These are phyloP conservation scores for Symbiotaphrina buchneri DNA, from an alignment of 495 filamentous ascomycete species.

Conservation along the genomic window DNA sequence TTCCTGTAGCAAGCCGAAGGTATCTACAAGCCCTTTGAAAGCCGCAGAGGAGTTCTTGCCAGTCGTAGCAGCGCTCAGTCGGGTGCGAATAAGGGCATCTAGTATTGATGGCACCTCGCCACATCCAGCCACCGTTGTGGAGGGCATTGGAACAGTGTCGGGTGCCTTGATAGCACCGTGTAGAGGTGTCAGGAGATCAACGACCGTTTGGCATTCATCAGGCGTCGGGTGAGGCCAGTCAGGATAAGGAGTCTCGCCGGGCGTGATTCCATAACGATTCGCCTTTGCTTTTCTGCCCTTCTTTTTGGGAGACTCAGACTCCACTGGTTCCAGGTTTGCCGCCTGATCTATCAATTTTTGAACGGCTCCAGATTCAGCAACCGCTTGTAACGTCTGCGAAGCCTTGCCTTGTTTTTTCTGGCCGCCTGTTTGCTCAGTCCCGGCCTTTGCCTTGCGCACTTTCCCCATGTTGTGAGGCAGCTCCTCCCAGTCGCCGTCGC, in stretches of 20 bases:
- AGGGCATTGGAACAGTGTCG: slow-evolving; percentile 45
- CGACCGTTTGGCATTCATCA: slow-evolving; percentile 55
- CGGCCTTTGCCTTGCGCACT: no score
- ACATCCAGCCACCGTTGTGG: slow-evolving; percentile 64
- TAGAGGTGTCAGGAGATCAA: slow-evolving; percentile 34
- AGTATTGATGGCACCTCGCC: slow-evolving; percentile 86
- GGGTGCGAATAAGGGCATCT: slow-evolving; percentile 67
- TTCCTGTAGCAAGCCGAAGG: slow-evolving; percentile 39
- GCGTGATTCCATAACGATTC: slow-evolving; percentile 5
- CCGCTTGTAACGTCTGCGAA: no score
- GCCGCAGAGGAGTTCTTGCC: slow-evolving; percentile 41
- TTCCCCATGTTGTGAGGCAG: no score
- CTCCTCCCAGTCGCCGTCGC: no score
- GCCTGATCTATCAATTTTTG: no score
- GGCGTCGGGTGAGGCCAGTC: slow-evolving; percentile 41
- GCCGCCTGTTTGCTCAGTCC: no score
- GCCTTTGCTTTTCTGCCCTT: slow-evolving; percentile 3
- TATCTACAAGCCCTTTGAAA: slow-evolving; percentile 43
- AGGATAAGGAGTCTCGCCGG: slow-evolving; percentile 38
- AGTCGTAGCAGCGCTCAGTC: slow-evolving; percentile 56
- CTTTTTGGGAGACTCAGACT: neutral
- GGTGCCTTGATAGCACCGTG: slow-evolving; percentile 49
- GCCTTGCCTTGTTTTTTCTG: no score
- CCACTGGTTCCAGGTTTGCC: no score
- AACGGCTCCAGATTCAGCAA: no score